These are phyloP conservation scores for Sporodiniella umbellata DNA, from an alignment of 371 early-diverging fungal species.

Conservation along the genomic window DNA sequence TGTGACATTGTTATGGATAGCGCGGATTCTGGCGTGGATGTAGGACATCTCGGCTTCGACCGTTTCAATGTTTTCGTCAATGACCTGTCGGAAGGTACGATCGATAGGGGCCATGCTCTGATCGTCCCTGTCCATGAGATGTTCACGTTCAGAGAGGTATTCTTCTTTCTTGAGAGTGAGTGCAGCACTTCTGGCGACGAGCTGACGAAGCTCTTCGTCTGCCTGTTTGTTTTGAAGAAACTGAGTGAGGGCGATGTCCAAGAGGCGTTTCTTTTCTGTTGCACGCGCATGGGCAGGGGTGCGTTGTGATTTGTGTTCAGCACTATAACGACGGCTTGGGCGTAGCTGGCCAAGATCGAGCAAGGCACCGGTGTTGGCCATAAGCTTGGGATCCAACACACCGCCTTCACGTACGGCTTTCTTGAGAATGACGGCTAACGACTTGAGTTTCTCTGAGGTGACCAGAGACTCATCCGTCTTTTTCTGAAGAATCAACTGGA, in stretches of 20 bases:
- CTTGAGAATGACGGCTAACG: conserved; percentile 40
- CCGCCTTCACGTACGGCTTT: conserved; percentile 44
- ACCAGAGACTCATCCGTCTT: conserved; percentile 53
- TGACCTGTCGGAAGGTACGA: conserved; percentile 57
- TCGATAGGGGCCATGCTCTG: conserved; percentile 36
- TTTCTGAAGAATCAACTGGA: conserved; percentile 51
- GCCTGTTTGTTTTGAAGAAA: conserved; percentile 48
- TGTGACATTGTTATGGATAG: conserved; percentile 68
- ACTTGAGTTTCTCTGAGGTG: conserved; percentile 54
- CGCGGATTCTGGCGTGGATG: conserved; percentile 65
- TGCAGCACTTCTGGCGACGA: conserved; percentile 46
- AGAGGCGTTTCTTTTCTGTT: conserved; percentile 51
- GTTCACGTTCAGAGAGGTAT: conserved; percentile 62
- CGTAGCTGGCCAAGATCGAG: conserved; percentile 22
- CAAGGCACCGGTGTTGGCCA: conserved; percentile 23
- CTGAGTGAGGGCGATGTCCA: conserved; percentile 51
- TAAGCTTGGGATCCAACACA: conserved; percentile 27
- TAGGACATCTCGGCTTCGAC: conserved; percentile 80
- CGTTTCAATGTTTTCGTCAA: conserved; percentile 82
- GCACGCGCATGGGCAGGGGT: conserved; percentile 19
- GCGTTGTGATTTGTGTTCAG: not conserved
- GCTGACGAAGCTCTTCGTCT: conserved; percentile 36
- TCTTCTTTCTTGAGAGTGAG: conserved; percentile 64
- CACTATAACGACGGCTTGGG: not conserved
- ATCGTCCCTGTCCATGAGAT: conserved; percentile 45